These are phyloP conservation scores for Calocera viscosa DNA, from an alignment of 768 basidiomycete species.

Conservation along the genomic window DNA sequence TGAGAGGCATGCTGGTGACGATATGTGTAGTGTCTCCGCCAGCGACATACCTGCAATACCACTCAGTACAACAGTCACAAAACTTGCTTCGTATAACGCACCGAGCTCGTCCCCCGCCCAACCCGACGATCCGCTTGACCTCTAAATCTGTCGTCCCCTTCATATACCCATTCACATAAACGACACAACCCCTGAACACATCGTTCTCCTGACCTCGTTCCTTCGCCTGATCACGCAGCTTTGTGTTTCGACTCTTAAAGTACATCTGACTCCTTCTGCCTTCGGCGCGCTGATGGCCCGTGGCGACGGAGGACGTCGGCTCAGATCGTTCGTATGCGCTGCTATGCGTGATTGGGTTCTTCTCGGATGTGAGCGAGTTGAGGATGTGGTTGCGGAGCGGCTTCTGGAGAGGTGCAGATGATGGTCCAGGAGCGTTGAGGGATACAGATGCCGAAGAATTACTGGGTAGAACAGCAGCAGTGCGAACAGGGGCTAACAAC, in stretches of 20 bases:
- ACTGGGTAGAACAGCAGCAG: not conserved
- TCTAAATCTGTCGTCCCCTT: conserved; percentile 65
- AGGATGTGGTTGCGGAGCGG: conserved; percentile 43
- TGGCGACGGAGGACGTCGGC: conserved; percentile 47
- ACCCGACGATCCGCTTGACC: conserved; percentile 54
- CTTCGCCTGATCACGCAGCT: conserved; percentile 30
- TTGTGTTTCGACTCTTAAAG: conserved; percentile 35
- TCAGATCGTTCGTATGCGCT: conserved; percentile 40
- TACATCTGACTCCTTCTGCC: conserved; percentile 30
- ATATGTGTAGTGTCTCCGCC: conserved; percentile 61
- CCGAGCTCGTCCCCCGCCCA: conserved; percentile 56
- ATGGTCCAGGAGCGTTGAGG: not conserved
- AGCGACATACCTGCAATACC: conserved; percentile 35
- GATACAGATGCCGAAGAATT: not conserved
- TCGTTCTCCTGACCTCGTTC: conserved; percentile 17
- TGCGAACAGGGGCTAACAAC: not conserved
- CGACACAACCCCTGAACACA: not conserved
- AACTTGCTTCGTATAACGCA: conserved; percentile 29
- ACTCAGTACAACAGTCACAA: conserved; percentile 11
- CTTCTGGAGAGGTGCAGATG: not conserved
- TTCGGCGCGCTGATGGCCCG: conserved; percentile 57
- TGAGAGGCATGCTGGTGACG: conserved; percentile 58
- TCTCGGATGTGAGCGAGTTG: conserved; percentile 45
- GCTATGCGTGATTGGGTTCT: conserved; percentile 64
- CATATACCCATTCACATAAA: conserved; percentile 38